Evolutionary conservation across 495 filamentous ascomycete genomes (phyloP).

Genomic region (Bryoglossum gracile): DNA sequence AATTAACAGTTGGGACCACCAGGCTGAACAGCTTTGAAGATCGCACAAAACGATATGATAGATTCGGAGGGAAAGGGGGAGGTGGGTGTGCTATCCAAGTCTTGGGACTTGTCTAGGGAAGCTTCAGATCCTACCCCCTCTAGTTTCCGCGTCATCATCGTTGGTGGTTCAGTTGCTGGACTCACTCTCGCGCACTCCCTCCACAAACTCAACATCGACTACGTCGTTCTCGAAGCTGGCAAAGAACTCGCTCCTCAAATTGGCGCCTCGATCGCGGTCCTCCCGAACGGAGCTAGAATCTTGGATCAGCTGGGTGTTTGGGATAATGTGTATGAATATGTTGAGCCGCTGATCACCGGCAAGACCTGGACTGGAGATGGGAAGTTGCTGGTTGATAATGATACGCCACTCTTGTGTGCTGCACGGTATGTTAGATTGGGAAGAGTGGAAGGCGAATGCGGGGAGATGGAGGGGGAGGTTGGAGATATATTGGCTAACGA

Average conservation of each 20-base stretch:
- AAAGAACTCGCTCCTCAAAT: slow-evolving; percentile 30
- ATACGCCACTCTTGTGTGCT: background rate
- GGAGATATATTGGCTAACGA: background rate
- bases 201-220: slow-evolving; percentile 37
- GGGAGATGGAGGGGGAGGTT: background rate
- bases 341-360: slow-evolving; percentile 18
- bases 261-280: slow-evolving; percentile 29
- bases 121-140: slow-evolving; percentile 34
- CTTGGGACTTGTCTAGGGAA: too few species aligned
- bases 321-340: slow-evolving; percentile 23
- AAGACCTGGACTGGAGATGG: slow-evolving; percentile 22
- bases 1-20: too few species aligned
- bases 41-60: too few species aligned
- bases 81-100: too few species aligned
- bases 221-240: slow-evolving; percentile 40
- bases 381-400: background rate
- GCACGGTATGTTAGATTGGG: slow-evolving; percentile 27
- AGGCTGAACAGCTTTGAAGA: too few species aligned
- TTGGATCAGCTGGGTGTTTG: slow-evolving; percentile 43
- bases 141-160: slow-evolving; percentile 46
- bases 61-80: too few species aligned
- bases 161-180: slow-evolving; percentile 44
- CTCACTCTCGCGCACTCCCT: slow-evolving; percentile 44
- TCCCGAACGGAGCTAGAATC: slow-evolving; percentile 29
- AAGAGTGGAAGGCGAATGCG: too few species aligned